Evolutionary conservation across 1,284 basidiomycete species (phyloP), one percentile per base, ranked within the genome.

Genomic region (Puccinia polysora): DNA sequence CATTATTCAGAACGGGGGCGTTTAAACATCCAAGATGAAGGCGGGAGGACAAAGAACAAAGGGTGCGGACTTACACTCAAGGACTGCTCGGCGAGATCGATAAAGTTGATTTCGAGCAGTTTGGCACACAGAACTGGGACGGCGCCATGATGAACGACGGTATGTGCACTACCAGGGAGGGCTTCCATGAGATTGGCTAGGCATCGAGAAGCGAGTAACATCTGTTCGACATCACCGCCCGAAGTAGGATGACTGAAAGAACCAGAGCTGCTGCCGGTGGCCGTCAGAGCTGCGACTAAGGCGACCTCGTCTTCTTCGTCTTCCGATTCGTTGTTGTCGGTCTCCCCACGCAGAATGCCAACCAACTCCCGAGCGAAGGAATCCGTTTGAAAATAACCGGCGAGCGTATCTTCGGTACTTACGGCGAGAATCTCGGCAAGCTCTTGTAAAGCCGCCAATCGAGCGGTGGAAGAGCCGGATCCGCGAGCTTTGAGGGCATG

Each of bases 101-200:
- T 96, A 79, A 93, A 95, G 30, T 91, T 90, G 70, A 97, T 97
- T 81, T 95, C 91, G 78, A 91, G 87, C 74, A 97, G 82, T 81
- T 97, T 96, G 84, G 89, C 90, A 85, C 93, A 96, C 59, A 97
- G 84, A 38, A 93, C 91, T 23, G 90, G 91, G 72, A 97, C 93
- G 18, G 92, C 93, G 20, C 92, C 93, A 77, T 94, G 89, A 78
- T 95, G 91, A 49, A 96, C 93, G 75, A 97, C 88, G 38, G 90
- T 93, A 78, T 95, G 91, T 10, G 91, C 90, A 64, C 91, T 89
- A 32, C 92, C 92, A 15, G 94, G 94, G 14, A 97, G 83, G 10
- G 92, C 93, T 81, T 97, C 93, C 90, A 97, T 93, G 73, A 97
- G 84, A 80, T 97, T 96, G 50, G 93, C 93, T 68, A 97, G 84